These are phyloP conservation scores for Phylloboletellus chloephorus DNA, from an alignment of 1,284 basidiomycete species.

Conservation along the genomic window DNA sequence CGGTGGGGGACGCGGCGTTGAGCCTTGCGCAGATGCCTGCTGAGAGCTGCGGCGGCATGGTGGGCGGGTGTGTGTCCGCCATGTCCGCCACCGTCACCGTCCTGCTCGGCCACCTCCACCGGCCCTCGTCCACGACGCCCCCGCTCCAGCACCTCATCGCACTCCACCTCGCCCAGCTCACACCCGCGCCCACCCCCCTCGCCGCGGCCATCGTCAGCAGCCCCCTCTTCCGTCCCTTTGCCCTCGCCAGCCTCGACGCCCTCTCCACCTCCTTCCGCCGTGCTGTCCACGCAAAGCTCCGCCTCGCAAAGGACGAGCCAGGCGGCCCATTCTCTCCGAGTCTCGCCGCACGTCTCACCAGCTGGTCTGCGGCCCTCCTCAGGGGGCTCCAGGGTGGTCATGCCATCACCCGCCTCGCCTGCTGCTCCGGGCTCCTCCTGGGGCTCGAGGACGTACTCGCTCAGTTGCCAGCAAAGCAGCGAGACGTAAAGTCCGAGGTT, in stretches of 20 bases:
- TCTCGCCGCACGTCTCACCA: conserved; percentile 36
- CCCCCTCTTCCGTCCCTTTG: conserved; percentile 48
- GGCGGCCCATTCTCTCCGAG: conserved; percentile 42
- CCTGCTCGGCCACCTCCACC: conserved; percentile 55
- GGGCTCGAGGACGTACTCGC: conserved; percentile 51
- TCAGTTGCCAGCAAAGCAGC: conserved; percentile 14
- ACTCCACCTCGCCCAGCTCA: conserved; percentile 53
- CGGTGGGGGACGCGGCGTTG: conserved; percentile 41
- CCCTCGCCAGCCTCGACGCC: conserved; percentile 46
- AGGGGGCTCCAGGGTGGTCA: conserved; percentile 61
- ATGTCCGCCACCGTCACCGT: conserved; percentile 46
- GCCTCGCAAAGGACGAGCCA: conserved; percentile 35
- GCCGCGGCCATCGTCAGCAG: conserved; percentile 61
- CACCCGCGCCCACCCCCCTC: conserved; percentile 56
- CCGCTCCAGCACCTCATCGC: conserved; percentile 57
- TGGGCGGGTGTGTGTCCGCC: conserved; percentile 3
- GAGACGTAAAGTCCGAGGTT: conserved; percentile 36
- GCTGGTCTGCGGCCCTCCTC: conserved; percentile 55
- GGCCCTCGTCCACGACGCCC: conserved; percentile 41
- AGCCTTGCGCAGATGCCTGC: conserved; percentile 54
- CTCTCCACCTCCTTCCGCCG: conserved; percentile 58
- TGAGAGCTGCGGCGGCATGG: conserved; percentile 45
- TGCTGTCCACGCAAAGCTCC: conserved; percentile 53
- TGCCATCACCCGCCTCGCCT: conserved; percentile 52
- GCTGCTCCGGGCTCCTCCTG: conserved; percentile 56